Evolutionary conservation across 164 flowering plant species (phyloP).

Genomic region (Vitis vinifera): DNA sequence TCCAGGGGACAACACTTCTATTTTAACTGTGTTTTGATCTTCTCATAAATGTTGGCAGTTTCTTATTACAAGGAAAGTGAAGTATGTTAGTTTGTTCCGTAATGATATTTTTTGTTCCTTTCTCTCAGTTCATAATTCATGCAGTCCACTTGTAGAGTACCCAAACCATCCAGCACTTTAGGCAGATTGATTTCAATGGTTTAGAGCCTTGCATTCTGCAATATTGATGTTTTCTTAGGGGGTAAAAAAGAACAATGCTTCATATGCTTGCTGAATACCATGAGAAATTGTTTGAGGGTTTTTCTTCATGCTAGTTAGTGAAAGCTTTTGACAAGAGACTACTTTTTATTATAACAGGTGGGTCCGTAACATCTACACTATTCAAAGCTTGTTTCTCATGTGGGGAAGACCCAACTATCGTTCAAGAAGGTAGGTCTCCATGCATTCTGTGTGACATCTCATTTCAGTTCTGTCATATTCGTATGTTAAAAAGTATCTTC

Average conservation of each 20-base stretch:
- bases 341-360: conserved; percentile 38
- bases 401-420: conserved; percentile 64
- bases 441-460: neutral
- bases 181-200: neutral
- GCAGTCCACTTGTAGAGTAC: neutral
- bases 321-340: conserved; percentile 7
- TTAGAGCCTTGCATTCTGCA: neutral
- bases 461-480: neutral
- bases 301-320: neutral
- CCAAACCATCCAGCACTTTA: neutral
- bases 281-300: neutral
- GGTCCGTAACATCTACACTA: conserved; percentile 39
- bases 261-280: neutral
- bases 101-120: neutral
- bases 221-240: neutral
- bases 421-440: conserved; percentile 61
- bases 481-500: too few species aligned
- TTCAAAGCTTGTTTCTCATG: conserved; percentile 80
- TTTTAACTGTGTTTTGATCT: neutral
- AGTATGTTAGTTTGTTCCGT: neutral
- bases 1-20: neutral
- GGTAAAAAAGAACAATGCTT: neutral
- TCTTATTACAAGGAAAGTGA: neutral
- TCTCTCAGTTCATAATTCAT: neutral
- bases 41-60: neutral